These are phyloP conservation scores for Agarophyton chilense DNA, from an alignment of 23 red algal genomes.

Conservation along the genomic window DNA sequence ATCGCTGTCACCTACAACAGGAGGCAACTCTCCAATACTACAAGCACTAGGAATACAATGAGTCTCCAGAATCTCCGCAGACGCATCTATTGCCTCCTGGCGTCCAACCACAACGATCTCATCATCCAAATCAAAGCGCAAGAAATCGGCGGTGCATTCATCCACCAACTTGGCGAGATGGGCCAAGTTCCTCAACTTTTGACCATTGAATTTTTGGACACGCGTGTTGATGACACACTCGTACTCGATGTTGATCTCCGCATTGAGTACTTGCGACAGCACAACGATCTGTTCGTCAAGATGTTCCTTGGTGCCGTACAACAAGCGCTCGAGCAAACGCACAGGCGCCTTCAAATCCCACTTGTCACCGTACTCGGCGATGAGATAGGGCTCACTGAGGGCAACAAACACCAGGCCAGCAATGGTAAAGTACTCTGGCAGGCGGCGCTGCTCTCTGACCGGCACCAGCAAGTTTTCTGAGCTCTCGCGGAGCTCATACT, in stretches of 20 bases:
- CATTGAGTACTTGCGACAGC: slow-evolving; percentile 87
- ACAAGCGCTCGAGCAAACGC: slow-evolving; percentile 68
- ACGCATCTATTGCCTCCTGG: slow-evolving; percentile 30
- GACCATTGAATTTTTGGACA: slow-evolving; percentile 78
- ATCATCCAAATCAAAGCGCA: slow-evolving; percentile 88
- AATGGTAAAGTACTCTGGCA: slow-evolving; percentile 81
- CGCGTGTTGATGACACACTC: slow-evolving; percentile 69
- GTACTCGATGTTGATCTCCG: slow-evolving; percentile 87
- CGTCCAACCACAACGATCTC: slow-evolving; percentile 71
- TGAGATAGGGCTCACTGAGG: slow-evolving; percentile 90
- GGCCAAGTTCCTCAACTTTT: slow-evolving; percentile 63
- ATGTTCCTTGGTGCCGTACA: slow-evolving; percentile 65
- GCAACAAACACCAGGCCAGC: slow-evolving; percentile 95
- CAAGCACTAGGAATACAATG: slow-evolving; percentile 58
- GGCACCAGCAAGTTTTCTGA: slow-evolving; percentile 69
- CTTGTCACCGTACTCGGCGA: slow-evolving; percentile 78
- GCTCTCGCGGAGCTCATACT: slow-evolving; percentile 55
- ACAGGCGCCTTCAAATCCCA: slow-evolving; percentile 76
- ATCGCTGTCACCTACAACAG: slow-evolving; percentile 4
- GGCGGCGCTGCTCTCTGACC: slow-evolving; percentile 55
- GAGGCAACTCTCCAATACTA: slow-evolving; percentile 41
- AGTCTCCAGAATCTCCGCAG: slow-evolving; percentile 51
- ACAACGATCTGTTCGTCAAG: slow-evolving; percentile 90
- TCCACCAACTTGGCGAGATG: slow-evolving; percentile 78
- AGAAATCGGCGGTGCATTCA: slow-evolving; percentile 31